Evolutionary conservation across 2,329 filamentous ascomycete genomes (phyloP).

Genomic region (Verticillium nubilum): DNA sequence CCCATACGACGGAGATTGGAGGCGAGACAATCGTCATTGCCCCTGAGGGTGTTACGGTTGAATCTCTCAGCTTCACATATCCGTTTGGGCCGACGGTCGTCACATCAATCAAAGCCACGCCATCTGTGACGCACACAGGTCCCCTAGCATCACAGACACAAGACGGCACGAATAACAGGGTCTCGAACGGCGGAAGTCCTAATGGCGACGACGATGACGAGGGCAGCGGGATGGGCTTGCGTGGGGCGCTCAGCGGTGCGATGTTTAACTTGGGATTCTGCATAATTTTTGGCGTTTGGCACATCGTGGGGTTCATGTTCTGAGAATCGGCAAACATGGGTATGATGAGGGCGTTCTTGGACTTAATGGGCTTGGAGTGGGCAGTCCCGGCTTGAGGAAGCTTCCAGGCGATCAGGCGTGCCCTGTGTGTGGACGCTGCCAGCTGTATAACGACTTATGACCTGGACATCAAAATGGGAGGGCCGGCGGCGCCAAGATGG

Average conservation of each 20-base stretch:
- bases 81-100: constrained; percentile 40
- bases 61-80: constrained; percentile 36
- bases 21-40: constrained; percentile 47
- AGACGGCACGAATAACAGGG: neutral
- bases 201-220: constrained; percentile 14
- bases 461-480: neutral
- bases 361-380: neutral
- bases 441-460: neutral
- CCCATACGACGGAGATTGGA: constrained; percentile 39
- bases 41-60: constrained; percentile 41
- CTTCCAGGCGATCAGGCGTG: neutral
- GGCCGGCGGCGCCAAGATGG: neutral
- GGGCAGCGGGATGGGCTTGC: constrained; percentile 10
- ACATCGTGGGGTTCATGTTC: neutral
- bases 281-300: constrained; percentile 35
- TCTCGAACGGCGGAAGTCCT: neutral
- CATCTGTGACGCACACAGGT: constrained; percentile 13
- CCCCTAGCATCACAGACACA: neutral
- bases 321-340: neutral
- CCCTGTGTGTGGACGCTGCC: neutral
- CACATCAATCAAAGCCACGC: constrained; percentile 31
- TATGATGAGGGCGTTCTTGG: neutral
- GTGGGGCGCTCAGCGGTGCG: constrained; percentile 4
- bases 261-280: constrained; percentile 20
- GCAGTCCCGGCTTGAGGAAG: neutral